Evolutionary conservation across 2,329 filamentous ascomycete genomes (phyloP).

Genomic region (Monilinia laxa): DNA sequence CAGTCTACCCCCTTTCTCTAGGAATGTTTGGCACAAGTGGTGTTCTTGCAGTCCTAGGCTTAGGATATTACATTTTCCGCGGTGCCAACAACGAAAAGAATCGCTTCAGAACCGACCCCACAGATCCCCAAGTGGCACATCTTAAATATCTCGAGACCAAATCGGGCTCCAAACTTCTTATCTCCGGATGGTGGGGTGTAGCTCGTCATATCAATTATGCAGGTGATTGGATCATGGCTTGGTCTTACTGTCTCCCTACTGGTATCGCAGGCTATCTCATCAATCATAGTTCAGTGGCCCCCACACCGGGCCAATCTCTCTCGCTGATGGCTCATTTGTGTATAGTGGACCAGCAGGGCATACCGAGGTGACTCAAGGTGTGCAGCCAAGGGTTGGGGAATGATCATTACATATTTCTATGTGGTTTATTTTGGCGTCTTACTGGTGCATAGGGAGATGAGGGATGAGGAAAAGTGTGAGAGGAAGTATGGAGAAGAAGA

Average conservation of each 20-base stretch:
- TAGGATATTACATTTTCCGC: slow-evolving; percentile 90
- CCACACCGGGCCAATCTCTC: slow-evolving; percentile 51
- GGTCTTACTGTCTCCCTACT: slow-evolving; percentile 86
- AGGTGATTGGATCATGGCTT: slow-evolving; percentile 91
- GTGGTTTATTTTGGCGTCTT: slow-evolving; percentile 86
- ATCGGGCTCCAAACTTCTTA: slow-evolving; percentile 75
- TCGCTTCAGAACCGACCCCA: slow-evolving; percentile 82
- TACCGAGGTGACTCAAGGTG: slow-evolving; percentile 67
- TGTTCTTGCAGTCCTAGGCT: slow-evolving; percentile 64
- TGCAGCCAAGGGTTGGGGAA: slow-evolving; percentile 76
- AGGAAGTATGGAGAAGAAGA: slow-evolving; percentile 88
- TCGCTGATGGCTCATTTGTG: slow-evolving; percentile 54
- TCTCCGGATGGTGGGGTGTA: slow-evolving; percentile 89
- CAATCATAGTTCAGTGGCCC: slow-evolving; percentile 48
- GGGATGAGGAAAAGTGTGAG: slow-evolving; percentile 88
- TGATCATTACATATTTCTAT: slow-evolving; percentile 92
- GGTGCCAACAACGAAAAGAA: slow-evolving; percentile 95
- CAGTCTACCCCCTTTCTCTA: slow-evolving; percentile 77
- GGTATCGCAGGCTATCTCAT: slow-evolving; percentile 80
- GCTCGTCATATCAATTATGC: slow-evolving; percentile 95
- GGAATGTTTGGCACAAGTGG: slow-evolving; percentile 63
- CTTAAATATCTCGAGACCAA: slow-evolving; percentile 85
- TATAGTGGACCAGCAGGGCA: slow-evolving; percentile 53
- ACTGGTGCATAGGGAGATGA: slow-evolving; percentile 78
- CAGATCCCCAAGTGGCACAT: slow-evolving; percentile 74